phyloP scores from a whole-genome alignment of 2,329 filamentous ascomycete species.

The Cladosporium sp. region DNA sequence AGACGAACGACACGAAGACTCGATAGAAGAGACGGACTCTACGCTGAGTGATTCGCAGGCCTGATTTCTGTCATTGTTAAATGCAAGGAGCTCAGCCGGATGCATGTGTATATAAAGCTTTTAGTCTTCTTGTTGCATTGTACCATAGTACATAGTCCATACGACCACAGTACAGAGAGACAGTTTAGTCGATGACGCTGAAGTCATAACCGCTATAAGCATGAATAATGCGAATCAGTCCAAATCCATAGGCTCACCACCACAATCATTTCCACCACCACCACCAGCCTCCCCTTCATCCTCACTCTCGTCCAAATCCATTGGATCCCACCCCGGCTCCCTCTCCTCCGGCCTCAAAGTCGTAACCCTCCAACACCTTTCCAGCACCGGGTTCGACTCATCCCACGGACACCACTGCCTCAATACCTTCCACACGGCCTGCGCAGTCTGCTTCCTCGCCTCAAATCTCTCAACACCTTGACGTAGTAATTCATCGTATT shows the following conservation, averaged over 20 bases:
- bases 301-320: slow-evolving; percentile 27
- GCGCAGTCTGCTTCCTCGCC: slow-evolving; percentile 22
- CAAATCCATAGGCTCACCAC: slow-evolving; percentile 25
- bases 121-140: no score
- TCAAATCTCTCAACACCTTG: slow-evolving; percentile 26
- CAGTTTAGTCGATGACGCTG: no score
- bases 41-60: no score
- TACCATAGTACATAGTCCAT: no score
- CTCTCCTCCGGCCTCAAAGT: slow-evolving; percentile 27
- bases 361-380: slow-evolving; percentile 26
- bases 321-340: slow-evolving; percentile 25
- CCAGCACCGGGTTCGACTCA: slow-evolving; percentile 26
- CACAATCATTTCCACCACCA: slow-evolving; percentile 13
- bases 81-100: no score
- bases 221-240: no score
- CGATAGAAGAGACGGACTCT: no score
- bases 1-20: no score
- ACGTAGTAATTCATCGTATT: slow-evolving; percentile 55
- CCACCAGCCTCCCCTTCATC: slow-evolving; percentile 12
- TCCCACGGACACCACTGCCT: slow-evolving; percentile 33
- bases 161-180: no score
- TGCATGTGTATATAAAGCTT: no score
- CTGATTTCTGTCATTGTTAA: no score
- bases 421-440: slow-evolving; percentile 26
- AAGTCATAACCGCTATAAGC: no score